Evolutionary conservation across 352 stramenopile species (phyloP), one percentile per base, ranked within the genome.

Genomic region (Globisporangium orthogonon): DNA sequence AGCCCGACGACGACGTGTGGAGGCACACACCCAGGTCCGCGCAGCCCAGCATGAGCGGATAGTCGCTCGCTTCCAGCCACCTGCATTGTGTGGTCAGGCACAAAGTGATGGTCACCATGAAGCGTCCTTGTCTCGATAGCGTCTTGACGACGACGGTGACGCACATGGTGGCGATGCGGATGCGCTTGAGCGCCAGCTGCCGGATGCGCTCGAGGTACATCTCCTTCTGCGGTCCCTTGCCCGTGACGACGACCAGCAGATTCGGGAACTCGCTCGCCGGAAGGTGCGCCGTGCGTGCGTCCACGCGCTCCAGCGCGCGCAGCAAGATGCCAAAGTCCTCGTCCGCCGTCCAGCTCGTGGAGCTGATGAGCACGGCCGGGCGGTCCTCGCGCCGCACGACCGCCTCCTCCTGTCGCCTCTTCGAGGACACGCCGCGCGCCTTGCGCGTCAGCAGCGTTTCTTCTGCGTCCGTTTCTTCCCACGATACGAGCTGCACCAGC

Each of bases 311-410:
- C 5, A 99, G 74, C 6, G 98, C 97, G 48, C 90, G 67, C 7
- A 99, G 70, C 6, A 99, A 69, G 54, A 99, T 91, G 17, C 83
- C 84, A 88, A 99, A 99, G 67, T 99, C 97, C 74, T 99, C 98
- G 63, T 99, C 98, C 3, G 95, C 83, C 7, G 98, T 99, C 97
- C 97, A 99, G 52, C 88, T 98, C 4, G 98, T 99, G 9, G 95
- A 98, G 61, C 90, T 98, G 56, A 92, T 87, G 52, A 92, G 75
- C 61, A 92, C 78, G 33, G 82, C 82, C 0, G 82, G 82, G 13
- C 82, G 77, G 35, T 89, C 69, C 35, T 73, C 52, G 14, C 79
- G 79, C 10, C 65, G n/a, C 53, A 70, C 48, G 10, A 85, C 62
- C 18, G 47, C 59, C 57, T 71, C 74, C 47, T 23, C 23, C 23